Base-by-base conservation (phyloP, 225 moss, liverwort and hornwort genomes). In the Anthoceros angustus region DNA sequence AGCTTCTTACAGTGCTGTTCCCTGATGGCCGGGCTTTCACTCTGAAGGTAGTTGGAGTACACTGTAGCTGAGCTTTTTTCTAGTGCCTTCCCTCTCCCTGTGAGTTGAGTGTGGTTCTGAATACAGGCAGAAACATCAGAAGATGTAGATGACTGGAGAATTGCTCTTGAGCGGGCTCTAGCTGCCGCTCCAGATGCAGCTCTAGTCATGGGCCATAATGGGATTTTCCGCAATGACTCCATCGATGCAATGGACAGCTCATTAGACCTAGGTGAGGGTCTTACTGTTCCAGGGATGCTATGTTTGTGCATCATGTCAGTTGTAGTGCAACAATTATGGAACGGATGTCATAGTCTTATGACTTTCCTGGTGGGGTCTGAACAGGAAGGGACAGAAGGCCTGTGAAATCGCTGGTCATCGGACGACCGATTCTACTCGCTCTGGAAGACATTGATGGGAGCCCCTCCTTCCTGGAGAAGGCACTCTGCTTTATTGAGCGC, bases 91-190 rank as follows among this genome's bases (percentile, higher is more conserved):
- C n/a, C 4, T n/a, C 18, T n/a, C 18, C 50, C 24, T 66, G 42
- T 21, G 11, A 62, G 20, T 50, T 3, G n/a, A 15, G 12, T 25
- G 24, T 46, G 32, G 48, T 12, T 55, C 50, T 11, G 39, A 48
- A 63, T 73, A 0, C 64, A 92, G 87, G 87, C 91, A 40, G 91
- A 87, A 75, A 86, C 88, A 62, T 79, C 92, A 71, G 98, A 98
- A 69, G 98, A 98, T 79, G 84, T 98, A 63, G 98, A 98, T 68
- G 92, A 98, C 62, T 98, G 98, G 98, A 98, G 79, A 79, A 87
- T 82, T 68, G 98, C 98, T 23, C 75, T 98, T 63, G 98, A 98
- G 68, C 82, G 92, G 40, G 98, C 98, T 63, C 70, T 98, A 42
- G 82, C 82, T 74, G 92, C 87, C 38, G 98, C 98, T 66, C 98